phyloP scores from a whole-genome alignment of 805 yeast species.

The Suhomyces kilbournensis region DNA sequence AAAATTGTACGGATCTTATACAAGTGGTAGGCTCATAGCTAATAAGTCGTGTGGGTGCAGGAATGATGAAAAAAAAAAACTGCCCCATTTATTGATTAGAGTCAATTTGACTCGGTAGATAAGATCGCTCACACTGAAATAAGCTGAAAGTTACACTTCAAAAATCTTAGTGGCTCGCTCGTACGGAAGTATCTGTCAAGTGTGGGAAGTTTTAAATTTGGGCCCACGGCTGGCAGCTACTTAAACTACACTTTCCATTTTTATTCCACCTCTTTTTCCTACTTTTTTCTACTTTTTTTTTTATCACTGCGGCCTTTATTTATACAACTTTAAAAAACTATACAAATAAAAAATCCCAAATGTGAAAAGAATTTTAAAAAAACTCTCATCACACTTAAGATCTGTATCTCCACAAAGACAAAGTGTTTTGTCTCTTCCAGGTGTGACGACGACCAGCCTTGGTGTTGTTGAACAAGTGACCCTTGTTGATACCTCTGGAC shows the following conservation, averaged over 20 bases:
- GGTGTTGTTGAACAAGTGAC: conserved; percentile 99
- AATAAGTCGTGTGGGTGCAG: neutral
- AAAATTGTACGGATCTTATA: neutral
- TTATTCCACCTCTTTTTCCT: too few species aligned
- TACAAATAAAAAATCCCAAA: neutral
- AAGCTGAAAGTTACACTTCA: neutral
- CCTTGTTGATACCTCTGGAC: conserved; percentile 99
- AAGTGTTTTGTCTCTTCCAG: conserved; percentile 99
- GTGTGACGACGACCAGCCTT: conserved; percentile 98
- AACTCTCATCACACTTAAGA: conserved; percentile 43
- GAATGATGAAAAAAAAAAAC: neutral
- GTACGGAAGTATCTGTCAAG: neutral
- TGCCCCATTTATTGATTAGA: neutral
- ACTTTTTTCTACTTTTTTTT: neutral
- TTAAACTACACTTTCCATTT: neutral
- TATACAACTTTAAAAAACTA: neutral
- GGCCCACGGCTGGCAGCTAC: neutral
- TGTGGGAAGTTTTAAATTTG: neutral
- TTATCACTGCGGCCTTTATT: neutral
- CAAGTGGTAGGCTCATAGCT: neutral
- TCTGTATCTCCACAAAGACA: conserved; percentile 99
- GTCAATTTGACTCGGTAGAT: conserved; percentile 6
- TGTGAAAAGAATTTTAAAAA: neutral
- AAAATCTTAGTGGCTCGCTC: neutral
- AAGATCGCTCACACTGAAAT: neutral